phyloP scores from a whole-genome alignment of 331 rosid genomes.

The Telfairia occidentalis region DNA sequence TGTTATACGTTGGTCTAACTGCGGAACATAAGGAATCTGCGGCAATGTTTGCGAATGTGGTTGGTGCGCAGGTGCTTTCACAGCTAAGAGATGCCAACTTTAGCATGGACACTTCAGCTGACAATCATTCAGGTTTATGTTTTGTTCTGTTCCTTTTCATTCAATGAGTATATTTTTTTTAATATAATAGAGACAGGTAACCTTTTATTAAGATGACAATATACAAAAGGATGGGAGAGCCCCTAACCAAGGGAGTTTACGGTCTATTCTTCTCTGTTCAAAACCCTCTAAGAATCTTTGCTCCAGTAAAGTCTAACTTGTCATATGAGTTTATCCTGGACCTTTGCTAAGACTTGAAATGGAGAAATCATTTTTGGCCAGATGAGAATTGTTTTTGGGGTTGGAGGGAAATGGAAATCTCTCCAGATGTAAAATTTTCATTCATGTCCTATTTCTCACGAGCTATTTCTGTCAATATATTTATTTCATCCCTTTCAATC shows the following conservation, averaged over 20 bases:
- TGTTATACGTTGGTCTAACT: conserved; percentile 97
- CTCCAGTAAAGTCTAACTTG: neutral
- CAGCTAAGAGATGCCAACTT: conserved; percentile 54
- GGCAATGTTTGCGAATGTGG: conserved; percentile 79
- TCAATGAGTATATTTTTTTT: neutral
- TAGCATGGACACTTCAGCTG: conserved; percentile 25
- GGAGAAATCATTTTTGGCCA: neutral
- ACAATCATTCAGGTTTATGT: conserved; percentile 39
- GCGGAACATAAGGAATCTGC: conserved; percentile 98
- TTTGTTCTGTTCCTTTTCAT: neutral
- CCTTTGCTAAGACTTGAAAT: neutral
- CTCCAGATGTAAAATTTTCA: neutral
- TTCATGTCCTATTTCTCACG: neutral
- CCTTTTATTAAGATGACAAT: neutral
- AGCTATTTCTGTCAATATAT: too few species aligned
- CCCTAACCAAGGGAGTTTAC: neutral
- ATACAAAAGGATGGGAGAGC: neutral
- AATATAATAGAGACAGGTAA: neutral
- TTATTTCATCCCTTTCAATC: neutral
- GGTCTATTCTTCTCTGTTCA: neutral
- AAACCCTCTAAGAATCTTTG: neutral
- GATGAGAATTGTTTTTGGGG: neutral
- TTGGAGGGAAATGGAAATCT: neutral
- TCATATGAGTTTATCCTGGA: neutral
- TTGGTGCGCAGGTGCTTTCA: conserved; percentile 93